Conservation (phyloP, 352 stramenopile species). For the Phytophthora sansomeana region DNA sequence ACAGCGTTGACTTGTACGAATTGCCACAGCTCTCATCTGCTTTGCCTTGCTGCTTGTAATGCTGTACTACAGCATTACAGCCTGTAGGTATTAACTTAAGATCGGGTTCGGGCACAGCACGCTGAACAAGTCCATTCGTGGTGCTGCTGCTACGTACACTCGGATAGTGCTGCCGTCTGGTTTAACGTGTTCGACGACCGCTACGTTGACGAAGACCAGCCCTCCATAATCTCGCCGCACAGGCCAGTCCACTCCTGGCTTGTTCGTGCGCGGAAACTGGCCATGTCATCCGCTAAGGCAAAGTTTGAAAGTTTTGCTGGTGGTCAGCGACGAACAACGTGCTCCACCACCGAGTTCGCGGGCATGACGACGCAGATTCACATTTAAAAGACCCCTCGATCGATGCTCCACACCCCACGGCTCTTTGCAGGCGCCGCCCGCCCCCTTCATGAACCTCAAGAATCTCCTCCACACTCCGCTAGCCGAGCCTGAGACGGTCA, state of each 20-base stretch:
- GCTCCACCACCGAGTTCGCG: background rate
- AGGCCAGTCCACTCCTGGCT: conserved; percentile 6
- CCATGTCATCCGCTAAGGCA: conserved; percentile 9
- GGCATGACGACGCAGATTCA: background rate
- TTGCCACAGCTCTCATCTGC: no score
- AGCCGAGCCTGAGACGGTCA: conserved; percentile 31
- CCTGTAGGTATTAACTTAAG: no score
- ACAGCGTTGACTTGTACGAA: no score
- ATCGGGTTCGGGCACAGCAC: background rate
- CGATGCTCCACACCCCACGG: conserved; percentile 16
- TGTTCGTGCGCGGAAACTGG: conserved; percentile 15
- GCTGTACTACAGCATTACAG: no score
- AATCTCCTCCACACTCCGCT: conserved; percentile 25
- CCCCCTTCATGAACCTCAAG: conserved; percentile 23
- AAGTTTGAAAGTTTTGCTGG: conserved; percentile 13
- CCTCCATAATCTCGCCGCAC: background rate
- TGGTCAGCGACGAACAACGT: background rate
- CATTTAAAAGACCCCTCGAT: conserved; percentile 5
- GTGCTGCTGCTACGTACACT: no score
- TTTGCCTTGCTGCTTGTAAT: background rate
- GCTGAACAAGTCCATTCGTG: no score
- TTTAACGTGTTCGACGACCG: background rate
- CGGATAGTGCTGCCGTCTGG: background rate
- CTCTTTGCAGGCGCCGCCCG: conserved; percentile 13
- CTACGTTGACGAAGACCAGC: background rate